phyloP scores from a whole-genome alignment of 2,329 filamentous ascomycete species.

The Dactylonectria macrodidyma region DNA sequence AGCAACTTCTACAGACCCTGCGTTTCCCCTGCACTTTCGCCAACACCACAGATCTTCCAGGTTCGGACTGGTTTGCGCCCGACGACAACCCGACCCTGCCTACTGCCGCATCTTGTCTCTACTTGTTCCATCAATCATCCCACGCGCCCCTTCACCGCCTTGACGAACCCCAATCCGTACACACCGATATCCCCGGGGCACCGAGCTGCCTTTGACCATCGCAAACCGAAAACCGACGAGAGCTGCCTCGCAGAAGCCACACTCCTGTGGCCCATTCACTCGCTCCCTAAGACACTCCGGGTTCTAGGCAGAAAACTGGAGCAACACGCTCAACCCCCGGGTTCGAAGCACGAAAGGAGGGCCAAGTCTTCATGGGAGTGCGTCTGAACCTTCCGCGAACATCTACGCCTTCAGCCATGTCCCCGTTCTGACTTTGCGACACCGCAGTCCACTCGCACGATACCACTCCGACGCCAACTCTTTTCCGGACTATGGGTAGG shows the following conservation, averaged over 20 bases:
- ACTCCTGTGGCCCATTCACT: not conserved
- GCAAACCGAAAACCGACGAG: not conserved
- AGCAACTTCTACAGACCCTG: constrained; percentile 22
- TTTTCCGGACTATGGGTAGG: constrained; percentile 61
- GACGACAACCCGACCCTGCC: not conserved
- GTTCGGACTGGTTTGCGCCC: constrained; percentile 16
- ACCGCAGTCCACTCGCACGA: constrained; percentile 51
- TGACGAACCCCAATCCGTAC: constrained; percentile 1
- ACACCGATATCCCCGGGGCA: not conserved
- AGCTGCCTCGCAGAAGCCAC: constrained; percentile 1
- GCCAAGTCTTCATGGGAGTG: constrained; percentile 51
- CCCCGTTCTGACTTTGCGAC: constrained; percentile 32
- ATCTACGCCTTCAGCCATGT: constrained; percentile 23
- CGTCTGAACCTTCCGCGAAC: constrained; percentile 35
- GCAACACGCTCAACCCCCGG: constrained; percentile 40
- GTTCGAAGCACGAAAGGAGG: constrained; percentile 40
- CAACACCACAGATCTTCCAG: constrained; percentile 10
- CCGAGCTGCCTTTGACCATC: not conserved
- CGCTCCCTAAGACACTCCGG: constrained; percentile 25
- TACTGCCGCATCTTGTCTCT: not conserved
- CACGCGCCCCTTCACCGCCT: not conserved
- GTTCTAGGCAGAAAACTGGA: constrained; percentile 48
- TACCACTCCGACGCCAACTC: constrained; percentile 56
- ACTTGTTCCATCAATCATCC: not conserved
- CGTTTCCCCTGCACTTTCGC: constrained; percentile 1